Percentiles rank a stretch among this genome's conserved stretches.
Conservation (phyloP, 139 green algal species). For the Auxenochlorella protothecoides region DNA sequence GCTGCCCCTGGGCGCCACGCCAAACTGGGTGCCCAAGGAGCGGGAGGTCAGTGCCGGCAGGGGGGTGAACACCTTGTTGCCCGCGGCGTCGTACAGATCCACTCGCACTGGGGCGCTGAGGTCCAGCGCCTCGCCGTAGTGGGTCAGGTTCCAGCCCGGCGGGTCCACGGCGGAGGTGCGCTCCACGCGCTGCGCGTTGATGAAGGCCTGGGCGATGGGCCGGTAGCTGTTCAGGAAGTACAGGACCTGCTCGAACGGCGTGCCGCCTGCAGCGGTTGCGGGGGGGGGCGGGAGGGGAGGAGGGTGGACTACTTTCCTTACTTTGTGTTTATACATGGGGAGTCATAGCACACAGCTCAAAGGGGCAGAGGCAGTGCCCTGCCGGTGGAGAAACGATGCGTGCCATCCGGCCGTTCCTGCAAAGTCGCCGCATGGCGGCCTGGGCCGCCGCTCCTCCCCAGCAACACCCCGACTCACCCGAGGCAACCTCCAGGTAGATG, state of each 20-base stretch:
- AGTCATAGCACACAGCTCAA: too few relatives aligned
- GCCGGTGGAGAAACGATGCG: too few relatives aligned
- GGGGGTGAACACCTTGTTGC: not conserved
- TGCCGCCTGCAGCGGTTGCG: too few relatives aligned
- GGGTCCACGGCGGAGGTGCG: not conserved
- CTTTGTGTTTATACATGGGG: not conserved
- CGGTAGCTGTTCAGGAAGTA: not conserved
- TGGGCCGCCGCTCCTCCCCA: too few relatives aligned
- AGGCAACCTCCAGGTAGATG: too few relatives aligned
- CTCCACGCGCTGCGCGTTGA: not conserved
- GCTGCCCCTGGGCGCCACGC: not conserved
- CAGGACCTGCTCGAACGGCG: not conserved
- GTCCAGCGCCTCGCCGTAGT: not conserved
- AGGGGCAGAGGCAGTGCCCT: too few relatives aligned
- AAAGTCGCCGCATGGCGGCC: too few relatives aligned
- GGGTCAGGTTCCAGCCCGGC: not conserved
- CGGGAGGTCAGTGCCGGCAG: not conserved
- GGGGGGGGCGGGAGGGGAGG: not conserved
- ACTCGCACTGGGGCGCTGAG: not conserved
- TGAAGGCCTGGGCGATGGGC: not conserved
- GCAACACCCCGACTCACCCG: too few relatives aligned
- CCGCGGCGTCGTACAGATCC: not conserved
- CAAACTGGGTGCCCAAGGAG: conserved; percentile 3
- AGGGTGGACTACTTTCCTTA: not conserved
- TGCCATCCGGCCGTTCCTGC: too few relatives aligned